These are phyloP conservation scores for Verticillium dahliae DNA, from an alignment of 2,329 filamentous ascomycete genomes.

Conservation along the genomic window DNA sequence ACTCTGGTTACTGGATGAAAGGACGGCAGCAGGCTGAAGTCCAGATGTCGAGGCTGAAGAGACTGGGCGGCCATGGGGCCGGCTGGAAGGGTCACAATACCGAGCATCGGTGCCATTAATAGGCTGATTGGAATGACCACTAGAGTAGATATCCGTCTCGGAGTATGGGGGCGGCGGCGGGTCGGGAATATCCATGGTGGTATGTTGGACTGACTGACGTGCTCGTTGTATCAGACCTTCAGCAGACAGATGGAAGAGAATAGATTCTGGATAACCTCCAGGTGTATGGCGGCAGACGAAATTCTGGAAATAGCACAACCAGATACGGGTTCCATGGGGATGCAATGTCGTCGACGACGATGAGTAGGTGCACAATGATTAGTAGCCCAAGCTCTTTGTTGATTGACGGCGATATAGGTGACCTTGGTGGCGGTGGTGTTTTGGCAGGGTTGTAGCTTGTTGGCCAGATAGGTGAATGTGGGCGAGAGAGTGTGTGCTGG, in stretches of 20 bases:
- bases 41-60: not conserved
- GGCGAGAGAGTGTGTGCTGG: not conserved
- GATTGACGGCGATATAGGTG: no score
- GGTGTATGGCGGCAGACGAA: no score
- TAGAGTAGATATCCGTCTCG: conserved; percentile 50
- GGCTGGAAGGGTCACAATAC: conserved; percentile 25
- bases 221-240: not conserved
- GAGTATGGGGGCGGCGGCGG: conserved; percentile 50
- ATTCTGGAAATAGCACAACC: no score
- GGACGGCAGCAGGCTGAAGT: conserved; percentile 11
- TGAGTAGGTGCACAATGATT: no score
- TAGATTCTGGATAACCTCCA: no score
- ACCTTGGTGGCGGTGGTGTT: no score
- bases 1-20: conserved; percentile 24
- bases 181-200: conserved; percentile 21
- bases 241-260: no score
- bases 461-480: not conserved
- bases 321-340: no score
- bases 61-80: not conserved
- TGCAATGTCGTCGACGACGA: no score
- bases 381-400: no score
- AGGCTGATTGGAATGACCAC: conserved; percentile 14
- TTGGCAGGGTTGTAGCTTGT: no score
- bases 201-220: not conserved
- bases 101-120: conserved; percentile 26